These are phyloP conservation scores for Cornus florida DNA, from an alignment of 148 eudicot genomes.

Conservation along the genomic window DNA sequence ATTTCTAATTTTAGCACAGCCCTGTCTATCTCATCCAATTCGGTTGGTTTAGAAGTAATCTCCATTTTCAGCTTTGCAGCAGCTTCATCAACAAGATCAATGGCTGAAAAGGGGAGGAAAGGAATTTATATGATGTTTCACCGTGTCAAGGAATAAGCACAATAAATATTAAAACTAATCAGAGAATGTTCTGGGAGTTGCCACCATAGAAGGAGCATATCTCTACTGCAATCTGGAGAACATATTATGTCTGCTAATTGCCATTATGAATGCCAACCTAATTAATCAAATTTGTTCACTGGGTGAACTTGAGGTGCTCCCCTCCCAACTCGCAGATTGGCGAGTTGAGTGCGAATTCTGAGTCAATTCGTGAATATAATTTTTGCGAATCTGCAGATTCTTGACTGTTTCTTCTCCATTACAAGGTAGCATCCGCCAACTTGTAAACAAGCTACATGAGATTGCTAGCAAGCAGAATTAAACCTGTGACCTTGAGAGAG, in stretches of 20 bases:
- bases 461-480: too few relatives aligned
- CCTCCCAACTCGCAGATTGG: too few relatives aligned
- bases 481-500: too few relatives aligned
- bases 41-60: conserved; percentile 97
- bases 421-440: too few relatives aligned
- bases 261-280: background rate
- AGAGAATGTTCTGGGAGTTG: background rate
- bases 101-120: conserved; percentile 46
- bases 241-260: background rate
- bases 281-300: too few relatives aligned
- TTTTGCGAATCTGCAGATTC: too few relatives aligned
- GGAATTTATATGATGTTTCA: background rate
- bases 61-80: conserved; percentile 99
- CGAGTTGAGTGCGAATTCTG: too few relatives aligned
- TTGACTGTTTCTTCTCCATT: too few relatives aligned
- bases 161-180: background rate
- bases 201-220: background rate
- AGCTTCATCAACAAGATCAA: conserved; percentile 98
- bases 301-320: too few relatives aligned
- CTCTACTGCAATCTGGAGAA: background rate
- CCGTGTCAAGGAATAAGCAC: background rate
- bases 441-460: too few relatives aligned
- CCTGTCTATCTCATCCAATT: conserved; percentile 89
- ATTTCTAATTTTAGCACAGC: conserved; percentile 66
- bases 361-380: too few relatives aligned